Conservation (phyloP, 2,329 filamentous ascomycete genomes). For the Nemania serpens region DNA sequence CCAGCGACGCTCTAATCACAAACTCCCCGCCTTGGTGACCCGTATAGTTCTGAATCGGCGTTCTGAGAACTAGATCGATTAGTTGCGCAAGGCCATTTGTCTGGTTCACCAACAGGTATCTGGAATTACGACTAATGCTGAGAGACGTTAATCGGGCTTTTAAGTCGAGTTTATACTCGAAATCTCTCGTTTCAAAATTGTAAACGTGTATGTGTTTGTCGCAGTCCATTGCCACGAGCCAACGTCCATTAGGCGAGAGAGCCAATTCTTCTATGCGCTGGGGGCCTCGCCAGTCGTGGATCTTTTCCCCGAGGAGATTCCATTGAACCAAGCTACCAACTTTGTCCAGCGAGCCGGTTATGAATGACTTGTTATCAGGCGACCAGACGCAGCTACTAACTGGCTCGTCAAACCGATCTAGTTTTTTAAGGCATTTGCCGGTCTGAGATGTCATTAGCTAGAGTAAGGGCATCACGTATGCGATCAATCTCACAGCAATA, state of each 20-base stretch:
- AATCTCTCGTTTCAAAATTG: conserved; percentile 73
- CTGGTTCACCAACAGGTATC: conserved; percentile 80
- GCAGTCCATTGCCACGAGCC: conserved; percentile 78
- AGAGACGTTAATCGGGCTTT: conserved; percentile 77
- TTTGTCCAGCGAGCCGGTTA: conserved; percentile 77
- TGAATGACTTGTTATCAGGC: conserved; percentile 74
- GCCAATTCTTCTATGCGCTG: conserved; percentile 83
- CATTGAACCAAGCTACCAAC: conserved; percentile 71
- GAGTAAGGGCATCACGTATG: neutral
- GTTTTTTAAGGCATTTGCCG: conserved; percentile 64
- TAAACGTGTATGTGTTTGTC: conserved; percentile 77
- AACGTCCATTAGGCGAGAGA: conserved; percentile 78
- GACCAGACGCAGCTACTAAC: conserved; percentile 92
- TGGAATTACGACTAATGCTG: conserved; percentile 79
- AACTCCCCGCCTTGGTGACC: conserved; percentile 77
- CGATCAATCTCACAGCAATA: conserved; percentile 58
- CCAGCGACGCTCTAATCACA: conserved; percentile 82
- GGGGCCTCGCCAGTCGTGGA: conserved; percentile 69
- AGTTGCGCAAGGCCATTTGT: conserved; percentile 76
- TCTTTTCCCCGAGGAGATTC: conserved; percentile 64
- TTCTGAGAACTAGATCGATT: conserved; percentile 74
- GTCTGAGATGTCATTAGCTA: conserved; percentile 51
- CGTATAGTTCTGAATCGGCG: conserved; percentile 73
- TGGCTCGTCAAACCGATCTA: conserved; percentile 77
- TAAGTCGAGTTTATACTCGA: conserved; percentile 74